Evolutionary conservation across 116 monocot species (phyloP), one percentile per base, ranked within the genome.

Genomic region (Thalassia testudinum): DNA sequence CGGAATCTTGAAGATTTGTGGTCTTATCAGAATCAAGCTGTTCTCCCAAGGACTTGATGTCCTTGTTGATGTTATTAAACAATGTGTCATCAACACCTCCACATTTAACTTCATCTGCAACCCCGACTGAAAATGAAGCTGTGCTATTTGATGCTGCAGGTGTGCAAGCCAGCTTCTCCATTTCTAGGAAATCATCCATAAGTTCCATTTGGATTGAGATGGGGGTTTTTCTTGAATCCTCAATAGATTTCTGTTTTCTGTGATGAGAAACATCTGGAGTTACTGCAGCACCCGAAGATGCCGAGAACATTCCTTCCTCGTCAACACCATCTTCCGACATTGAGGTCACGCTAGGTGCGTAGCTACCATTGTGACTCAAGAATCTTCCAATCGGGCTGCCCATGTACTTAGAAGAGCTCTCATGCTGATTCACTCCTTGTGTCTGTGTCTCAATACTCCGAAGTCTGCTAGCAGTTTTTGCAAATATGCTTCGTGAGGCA

Each of bases 121-220:
- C 18, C 43, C 44, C 38, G 62, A 68, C 62, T 26, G 59, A 45
- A 43, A 54, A 23, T 10, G 38, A 52, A 14, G 30, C 47, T 14
- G 58, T 50, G 19, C 38, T 61, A 58, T 55, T 64, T 15, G 61
- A 48, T 56, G 60, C 66, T 49, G 71, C 26, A 25, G 85, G 47
- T 22, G 59, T 27, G 43, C 69, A 77, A 54, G 80, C 78, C 61
- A 81, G 62, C 43, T 42, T 86, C 73, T 86, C 86, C 86, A 86
- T 86, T 67, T 81, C 86, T 12, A 86, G 57, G 58, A 86, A 86
- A 58, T 86, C 86, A 66, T 86, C 78, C 86, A 86, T 86, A 52
- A 81, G 67, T 34, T 75, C 72, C 69, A 78, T 61, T 16, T 58
- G 59, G 42, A 57, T 62, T 20, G 71, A 29, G 37, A 61, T 47